Conservation (phyloP, 495 filamentous ascomycete species). For the Xylaria curta region DNA sequence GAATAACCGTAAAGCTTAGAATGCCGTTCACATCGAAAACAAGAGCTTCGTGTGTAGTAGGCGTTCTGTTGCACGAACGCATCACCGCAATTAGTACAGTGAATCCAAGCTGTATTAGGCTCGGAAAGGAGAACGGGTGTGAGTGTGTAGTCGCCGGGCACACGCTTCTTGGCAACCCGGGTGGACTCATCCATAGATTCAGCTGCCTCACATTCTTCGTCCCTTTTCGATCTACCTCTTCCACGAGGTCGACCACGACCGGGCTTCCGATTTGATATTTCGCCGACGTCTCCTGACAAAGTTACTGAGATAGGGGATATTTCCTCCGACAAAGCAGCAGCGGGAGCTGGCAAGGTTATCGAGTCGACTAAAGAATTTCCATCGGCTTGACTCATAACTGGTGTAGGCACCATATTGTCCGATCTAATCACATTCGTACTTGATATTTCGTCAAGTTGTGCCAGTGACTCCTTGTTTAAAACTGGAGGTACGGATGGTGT, state of each 20-base stretch:
- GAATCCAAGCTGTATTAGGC: conserved; percentile 80
- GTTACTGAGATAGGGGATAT: background rate
- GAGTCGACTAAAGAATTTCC: conserved; percentile 19
- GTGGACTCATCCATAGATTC: conserved; percentile 25
- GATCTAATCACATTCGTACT: background rate
- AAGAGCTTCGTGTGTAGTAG: conserved; percentile 82
- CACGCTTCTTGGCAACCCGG: conserved; percentile 50
- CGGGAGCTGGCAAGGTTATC: background rate
- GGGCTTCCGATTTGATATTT: background rate
- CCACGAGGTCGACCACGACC: conserved; percentile 8
- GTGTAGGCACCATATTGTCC: conserved; percentile 24
- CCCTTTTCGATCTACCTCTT: conserved; percentile 20
- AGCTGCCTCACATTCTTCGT: conserved; percentile 14
- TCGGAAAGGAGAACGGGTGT: conserved; percentile 74
- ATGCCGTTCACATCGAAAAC: conserved; percentile 92
- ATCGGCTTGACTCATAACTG: background rate
- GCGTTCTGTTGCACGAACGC: conserved; percentile 87
- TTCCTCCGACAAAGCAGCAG: conserved; percentile 6
- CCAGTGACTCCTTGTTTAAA: background rate
- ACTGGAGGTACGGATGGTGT: conserved; percentile 29
- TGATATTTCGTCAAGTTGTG: background rate
- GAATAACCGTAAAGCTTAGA: conserved; percentile 92
- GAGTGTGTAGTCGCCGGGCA: conserved; percentile 80
- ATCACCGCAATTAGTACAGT: conserved; percentile 79
- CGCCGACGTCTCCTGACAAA: background rate